A percentile compares a stretch with the other conserved stretches of the same genome.
These are phyloP conservation scores for Effrenium voratum DNA, from an alignment of 73 alveolate species.

Conservation along the genomic window DNA sequence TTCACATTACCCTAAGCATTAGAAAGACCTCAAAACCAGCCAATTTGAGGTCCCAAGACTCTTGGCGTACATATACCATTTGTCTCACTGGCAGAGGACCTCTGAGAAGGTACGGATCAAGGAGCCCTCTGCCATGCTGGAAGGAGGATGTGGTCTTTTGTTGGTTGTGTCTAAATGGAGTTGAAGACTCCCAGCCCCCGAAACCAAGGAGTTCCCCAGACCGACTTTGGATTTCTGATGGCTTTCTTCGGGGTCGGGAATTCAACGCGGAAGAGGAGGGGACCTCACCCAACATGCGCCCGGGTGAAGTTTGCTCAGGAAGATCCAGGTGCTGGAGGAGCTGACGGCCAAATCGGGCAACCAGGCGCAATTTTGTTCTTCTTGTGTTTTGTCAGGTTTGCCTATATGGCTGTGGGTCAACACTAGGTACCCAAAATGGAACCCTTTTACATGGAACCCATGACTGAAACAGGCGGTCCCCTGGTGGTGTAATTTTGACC, in stretches of 20 bases:
- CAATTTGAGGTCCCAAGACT: no score
- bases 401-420: no score
- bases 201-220: no score
- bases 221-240: background rate
- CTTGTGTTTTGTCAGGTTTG: background rate
- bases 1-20: background rate
- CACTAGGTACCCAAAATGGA: no score
- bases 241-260: background rate
- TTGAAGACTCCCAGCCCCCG: background rate
- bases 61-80: no score
- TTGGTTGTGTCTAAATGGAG: background rate
- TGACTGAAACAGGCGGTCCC: background rate
- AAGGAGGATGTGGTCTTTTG: no score
- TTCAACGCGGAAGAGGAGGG: background rate
- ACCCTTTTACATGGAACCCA: no score
- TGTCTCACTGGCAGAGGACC: no score
- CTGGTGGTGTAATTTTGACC: no score
- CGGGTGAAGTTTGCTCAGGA: constrained; percentile 1
- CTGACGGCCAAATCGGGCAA: constrained; percentile 45
- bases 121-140: no score
- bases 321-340: constrained; percentile 44
- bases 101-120: no score
- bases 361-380: background rate
- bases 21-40: background rate
- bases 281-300: background rate